phyloP scores from a whole-genome alignment of 192 early-diverging fungal genomes.

The Entomortierella parvispora region DNA sequence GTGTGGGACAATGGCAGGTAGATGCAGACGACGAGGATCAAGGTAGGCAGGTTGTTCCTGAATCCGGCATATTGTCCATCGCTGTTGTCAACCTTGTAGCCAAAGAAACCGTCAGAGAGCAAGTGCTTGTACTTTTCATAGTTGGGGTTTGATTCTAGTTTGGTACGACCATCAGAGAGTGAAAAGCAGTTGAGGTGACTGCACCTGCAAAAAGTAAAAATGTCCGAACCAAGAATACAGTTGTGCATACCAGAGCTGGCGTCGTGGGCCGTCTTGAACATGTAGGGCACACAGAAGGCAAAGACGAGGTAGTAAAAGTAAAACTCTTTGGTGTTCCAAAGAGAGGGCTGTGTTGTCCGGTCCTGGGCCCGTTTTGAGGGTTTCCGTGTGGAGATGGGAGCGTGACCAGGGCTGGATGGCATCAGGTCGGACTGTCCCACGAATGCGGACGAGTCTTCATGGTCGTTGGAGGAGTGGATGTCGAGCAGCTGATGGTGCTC shows the following conservation, averaged over 20 bases:
- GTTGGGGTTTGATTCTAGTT: conserved; percentile 44
- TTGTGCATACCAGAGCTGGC: conserved; percentile 71
- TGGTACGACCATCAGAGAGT: background rate
- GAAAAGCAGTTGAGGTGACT: background rate
- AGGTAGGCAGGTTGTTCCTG: conserved; percentile 67
- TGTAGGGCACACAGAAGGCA: conserved; percentile 64
- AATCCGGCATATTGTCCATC: conserved; percentile 77
- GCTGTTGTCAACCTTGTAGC: conserved; percentile 70
- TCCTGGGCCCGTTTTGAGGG: conserved; percentile 30
- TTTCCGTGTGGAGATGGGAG: conserved; percentile 26
- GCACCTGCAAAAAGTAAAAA: no score
- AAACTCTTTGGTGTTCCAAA: conserved; percentile 78
- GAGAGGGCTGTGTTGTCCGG: conserved; percentile 58
- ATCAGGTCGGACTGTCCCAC: conserved; percentile 2
- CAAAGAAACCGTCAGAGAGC: conserved; percentile 47
- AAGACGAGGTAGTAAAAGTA: conserved; percentile 77
- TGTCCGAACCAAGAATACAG: no score
- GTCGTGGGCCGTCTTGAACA: conserved; percentile 70
- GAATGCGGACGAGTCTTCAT: conserved; percentile 18
- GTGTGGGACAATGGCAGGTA: conserved; percentile 62
- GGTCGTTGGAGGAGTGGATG: conserved; percentile 7
- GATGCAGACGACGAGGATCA: conserved; percentile 58
- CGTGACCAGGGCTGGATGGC: conserved; percentile 1
- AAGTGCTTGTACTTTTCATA: conserved; percentile 42
- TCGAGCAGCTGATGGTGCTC: conserved; percentile 36